Base-by-base conservation (phyloP, 176 grass and related monocot species). In the Carex scoparia region DNA sequence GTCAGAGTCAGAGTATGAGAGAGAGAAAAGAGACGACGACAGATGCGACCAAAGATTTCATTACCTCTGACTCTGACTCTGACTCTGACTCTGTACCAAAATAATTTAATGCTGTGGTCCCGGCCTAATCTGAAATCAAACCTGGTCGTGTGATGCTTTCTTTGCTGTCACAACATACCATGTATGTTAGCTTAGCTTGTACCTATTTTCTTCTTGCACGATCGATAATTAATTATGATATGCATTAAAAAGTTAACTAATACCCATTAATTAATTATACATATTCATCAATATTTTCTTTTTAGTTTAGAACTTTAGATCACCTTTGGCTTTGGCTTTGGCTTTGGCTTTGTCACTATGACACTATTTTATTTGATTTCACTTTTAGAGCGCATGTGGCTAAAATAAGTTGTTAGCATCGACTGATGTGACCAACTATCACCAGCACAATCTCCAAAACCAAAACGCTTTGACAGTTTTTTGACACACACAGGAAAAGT, bases 361-460 rank as follows among this genome's bases (percentile, higher is more conserved):
- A 23, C 23, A 23, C 23, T 23, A 23, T 23, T 23, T 23, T 23
- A 23, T 23, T 23, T 49, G 0, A 65, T 64, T 66, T 66, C 42
- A 63, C 30, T 16, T 19, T 64, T 82, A 28, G 37, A 82, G 18
- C 59, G 27, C 27, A 82, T 82, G 61, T 67, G 80, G 60, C 60
- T 82, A 49, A 82, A 81, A 15, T 67, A 83, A 83, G 81, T 83
- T 83, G 81, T 83, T 83, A 83, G 81, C 44, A 69, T 83, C 81
- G 61, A 83, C 15, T 83, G 81, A 83, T 55, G 81, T 83, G 81
- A 83, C 79, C 46, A 83, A 69, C 63, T 68, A 83, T 83, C 81
- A 69, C 35, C 19, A 18, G 66, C 59, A 54, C 61, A 56, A 53
- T 64, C 27, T 18, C 58, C 40, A 54, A 69, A 23, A 65, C 69